phyloP scores from a whole-genome alignment of 2,329 filamentous ascomycete species.

The Cucurbitaria berberidis region DNA sequence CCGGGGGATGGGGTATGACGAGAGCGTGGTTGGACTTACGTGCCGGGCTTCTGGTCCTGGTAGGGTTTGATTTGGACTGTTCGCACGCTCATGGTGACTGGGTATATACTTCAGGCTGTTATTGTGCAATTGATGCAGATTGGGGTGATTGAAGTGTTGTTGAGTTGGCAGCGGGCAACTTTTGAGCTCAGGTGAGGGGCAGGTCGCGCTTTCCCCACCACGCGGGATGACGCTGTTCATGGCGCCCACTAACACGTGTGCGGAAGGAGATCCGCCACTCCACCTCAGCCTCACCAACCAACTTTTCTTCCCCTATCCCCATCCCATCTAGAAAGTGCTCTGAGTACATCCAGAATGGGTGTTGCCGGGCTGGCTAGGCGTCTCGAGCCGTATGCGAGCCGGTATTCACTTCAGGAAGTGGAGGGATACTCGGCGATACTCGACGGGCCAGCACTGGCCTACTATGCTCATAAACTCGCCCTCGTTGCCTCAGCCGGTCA shows the following conservation, averaged over 20 bases:
- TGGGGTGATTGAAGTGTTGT: constrained; percentile 11
- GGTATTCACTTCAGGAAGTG: constrained; percentile 26
- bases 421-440: constrained; percentile 56
- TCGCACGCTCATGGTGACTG: constrained; percentile 67
- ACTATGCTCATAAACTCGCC: constrained; percentile 67
- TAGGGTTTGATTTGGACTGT: constrained; percentile 85
- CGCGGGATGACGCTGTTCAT: constrained; percentile 35
- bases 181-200: constrained; percentile 40
- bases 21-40: constrained; percentile 68
- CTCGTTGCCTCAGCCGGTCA: constrained; percentile 44
- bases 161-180: constrained; percentile 29
- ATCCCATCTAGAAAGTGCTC: too few relatives aligned
- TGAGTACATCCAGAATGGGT: too few relatives aligned
- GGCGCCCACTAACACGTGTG: constrained; percentile 23
- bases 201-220: constrained; percentile 29
- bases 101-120: constrained; percentile 28
- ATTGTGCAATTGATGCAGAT: constrained; percentile 28
- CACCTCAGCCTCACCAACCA: neutral
- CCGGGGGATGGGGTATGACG: neutral
- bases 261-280: constrained; percentile 13
- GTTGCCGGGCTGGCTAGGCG: constrained; percentile 40
- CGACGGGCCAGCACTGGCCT: constrained; percentile 80
- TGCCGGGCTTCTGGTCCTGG: constrained; percentile 97
- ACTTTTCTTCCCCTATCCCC: constrained; percentile 15
- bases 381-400: constrained; percentile 41